Conservation (phyloP, 2,329 filamentous ascomycete species). For the Penicillium griseofulvum region DNA sequence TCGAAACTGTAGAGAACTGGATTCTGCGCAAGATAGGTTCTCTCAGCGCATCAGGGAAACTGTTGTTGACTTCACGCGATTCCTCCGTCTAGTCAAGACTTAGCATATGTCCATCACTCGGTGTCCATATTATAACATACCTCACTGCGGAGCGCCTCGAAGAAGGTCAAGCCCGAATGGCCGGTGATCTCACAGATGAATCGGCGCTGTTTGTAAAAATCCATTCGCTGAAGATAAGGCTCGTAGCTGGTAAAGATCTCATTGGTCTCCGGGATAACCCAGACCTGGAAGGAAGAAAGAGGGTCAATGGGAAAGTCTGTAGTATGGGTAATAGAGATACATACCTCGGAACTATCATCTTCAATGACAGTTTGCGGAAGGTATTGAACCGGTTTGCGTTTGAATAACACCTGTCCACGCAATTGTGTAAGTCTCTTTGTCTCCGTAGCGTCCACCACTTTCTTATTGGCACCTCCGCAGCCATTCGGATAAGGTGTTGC, state of each 20-base stretch:
- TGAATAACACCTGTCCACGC: slow-evolving; percentile 75
- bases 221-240: slow-evolving; percentile 78
- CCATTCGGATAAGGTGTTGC: slow-evolving; percentile 12
- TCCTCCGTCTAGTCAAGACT: slow-evolving; percentile 61
- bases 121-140: slow-evolving; percentile 52
- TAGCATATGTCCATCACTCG: slow-evolving; percentile 5
- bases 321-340: slow-evolving; percentile 25
- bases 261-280: slow-evolving; percentile 84
- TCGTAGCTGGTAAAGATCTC: slow-evolving; percentile 90
- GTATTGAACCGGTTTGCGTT: slow-evolving; percentile 90
- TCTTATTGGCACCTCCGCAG: not conserved
- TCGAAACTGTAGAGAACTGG: slow-evolving; percentile 83
- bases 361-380: slow-evolving; percentile 68
- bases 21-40: slow-evolving; percentile 86
- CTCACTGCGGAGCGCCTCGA: slow-evolving; percentile 88
- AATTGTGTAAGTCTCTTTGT: slow-evolving; percentile 19
- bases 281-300: slow-evolving; percentile 61
- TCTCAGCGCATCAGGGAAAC: slow-evolving; percentile 87
- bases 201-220: slow-evolving; percentile 88
- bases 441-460: not conserved
- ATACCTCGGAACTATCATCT: slow-evolving; percentile 80
- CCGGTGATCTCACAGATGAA: slow-evolving; percentile 97
- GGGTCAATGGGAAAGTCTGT: slow-evolving; percentile 13
- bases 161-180: slow-evolving; percentile 86
- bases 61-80: slow-evolving; percentile 82